Base-by-base conservation (phyloP, 352 stramenopile genomes). In the Blastocystis sp. region DNA sequence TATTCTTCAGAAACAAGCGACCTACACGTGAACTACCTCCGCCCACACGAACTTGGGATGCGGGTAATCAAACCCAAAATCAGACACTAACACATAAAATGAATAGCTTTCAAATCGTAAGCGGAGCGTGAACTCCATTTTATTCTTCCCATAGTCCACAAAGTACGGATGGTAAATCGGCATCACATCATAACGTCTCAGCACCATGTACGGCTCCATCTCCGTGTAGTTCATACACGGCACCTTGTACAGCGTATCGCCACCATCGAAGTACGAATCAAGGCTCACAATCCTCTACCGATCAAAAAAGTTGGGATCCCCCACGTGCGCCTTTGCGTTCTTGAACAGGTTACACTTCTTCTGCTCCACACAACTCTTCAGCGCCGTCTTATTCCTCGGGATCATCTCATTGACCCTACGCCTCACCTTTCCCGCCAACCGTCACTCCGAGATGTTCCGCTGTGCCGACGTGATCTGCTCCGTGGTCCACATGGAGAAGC, bases 41-140 rank as follows among this genome's bases (percentile, higher is more conserved):
- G 28, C 34, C 28, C 2, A 24, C 19, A 1, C 24, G 3, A 69
- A 84, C 74, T 69, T n/a, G n/a, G 54, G 54, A 69, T 84, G 74
- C 21, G 74, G 74, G 42, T 59, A 66, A 54, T 84, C 74, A 52
- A 84, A 84, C 54, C 74, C 74, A 42, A 84, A 84, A 69, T 84
- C 74, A 38, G 74, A 57, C 34, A 84, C 48, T 9, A 84, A n/a
- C 54, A 84, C 40, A 34, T 84, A 52, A 28, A 84, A 84, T 34
- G 65, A 59, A 63, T 68, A 84, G 40, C 38, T 59, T 70, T 69
- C 28, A 2, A 34, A 34, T 84, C 40, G 66, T 17, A 14, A 1
- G 34, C 60, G 11, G 9, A 38, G 10, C 38, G 28, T 34, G 45
- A 7, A 54, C 21, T 45, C 38, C 68, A 84, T 34, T 24, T 84